Evolutionary conservation across 345 rosid species (phyloP).

Genomic region (Gossypium ekmanianum): DNA sequence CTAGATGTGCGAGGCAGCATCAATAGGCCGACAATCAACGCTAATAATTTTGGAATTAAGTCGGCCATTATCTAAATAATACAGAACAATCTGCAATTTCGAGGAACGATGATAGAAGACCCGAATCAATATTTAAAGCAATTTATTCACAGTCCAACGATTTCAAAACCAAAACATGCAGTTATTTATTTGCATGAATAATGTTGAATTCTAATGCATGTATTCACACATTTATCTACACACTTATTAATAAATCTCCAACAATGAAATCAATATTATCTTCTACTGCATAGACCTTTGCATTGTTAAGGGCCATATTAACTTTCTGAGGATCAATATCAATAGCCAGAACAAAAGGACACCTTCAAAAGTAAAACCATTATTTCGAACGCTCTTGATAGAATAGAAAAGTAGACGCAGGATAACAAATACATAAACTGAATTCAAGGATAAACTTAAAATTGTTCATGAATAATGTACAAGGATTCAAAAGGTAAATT

Average conservation of each 20-base stretch:
- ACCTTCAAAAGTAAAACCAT: conserved; percentile 19
- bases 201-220: too few species aligned
- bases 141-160: too few species aligned
- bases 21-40: too few species aligned
- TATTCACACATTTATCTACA: too few species aligned
- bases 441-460: not conserved
- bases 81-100: too few species aligned
- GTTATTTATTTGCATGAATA: too few species aligned
- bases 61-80: too few species aligned
- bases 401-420: not conserved
- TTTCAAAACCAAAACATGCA: too few species aligned
- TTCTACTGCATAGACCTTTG: conserved; percentile 47
- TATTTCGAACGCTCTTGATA: not conserved
- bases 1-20: too few species aligned
- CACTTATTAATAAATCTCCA: conserved; percentile 30
- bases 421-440: not conserved
- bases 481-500: not conserved
- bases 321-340: conserved; percentile 49
- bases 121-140: too few species aligned
- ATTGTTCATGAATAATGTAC: not conserved
- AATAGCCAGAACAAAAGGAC: conserved; percentile 42
- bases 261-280: conserved; percentile 36
- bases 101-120: too few species aligned
- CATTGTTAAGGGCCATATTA: conserved; percentile 36
- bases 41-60: too few species aligned